phyloP scores from a whole-genome alignment of 148 eudicot genomes.

The Fagopyrum esculentum region DNA sequence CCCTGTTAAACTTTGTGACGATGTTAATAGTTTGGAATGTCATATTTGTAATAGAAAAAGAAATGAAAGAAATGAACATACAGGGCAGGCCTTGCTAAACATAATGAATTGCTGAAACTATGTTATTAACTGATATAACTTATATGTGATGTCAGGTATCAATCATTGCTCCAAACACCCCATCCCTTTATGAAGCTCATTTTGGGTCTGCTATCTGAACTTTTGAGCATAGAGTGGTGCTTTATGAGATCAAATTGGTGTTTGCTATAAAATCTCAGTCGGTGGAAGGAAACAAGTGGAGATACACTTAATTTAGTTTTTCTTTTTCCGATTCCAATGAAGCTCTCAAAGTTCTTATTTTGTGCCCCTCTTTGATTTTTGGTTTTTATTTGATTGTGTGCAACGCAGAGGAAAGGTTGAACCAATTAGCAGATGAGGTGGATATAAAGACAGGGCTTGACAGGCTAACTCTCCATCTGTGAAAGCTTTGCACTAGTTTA shows the following conservation, averaged over 20 bases:
- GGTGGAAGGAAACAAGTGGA: conserved; percentile 45
- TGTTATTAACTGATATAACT: background rate
- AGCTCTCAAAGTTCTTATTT: background rate
- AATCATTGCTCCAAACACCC: conserved; percentile 79
- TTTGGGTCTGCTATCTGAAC: conserved; percentile 26
- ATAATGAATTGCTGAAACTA: too few species aligned
- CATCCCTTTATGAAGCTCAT: conserved; percentile 89
- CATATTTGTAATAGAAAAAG: too few species aligned
- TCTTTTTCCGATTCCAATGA: background rate
- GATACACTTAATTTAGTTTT: conserved; percentile 24
- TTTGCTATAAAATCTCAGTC: conserved; percentile 32
- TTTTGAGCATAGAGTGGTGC: too few species aligned
- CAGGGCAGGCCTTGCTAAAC: too few species aligned
- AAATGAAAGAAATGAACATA: too few species aligned
- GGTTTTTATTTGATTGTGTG: conserved; percentile 50
- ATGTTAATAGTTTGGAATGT: too few species aligned
- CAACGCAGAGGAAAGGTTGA: conserved; percentile 62
- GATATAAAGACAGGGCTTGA: conserved; percentile 70
- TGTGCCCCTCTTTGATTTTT: background rate
- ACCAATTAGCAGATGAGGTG: conserved; percentile 74
- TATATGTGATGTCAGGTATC: conserved; percentile 53
- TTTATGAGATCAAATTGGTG: conserved; percentile 28
- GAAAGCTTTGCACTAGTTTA: too few species aligned
- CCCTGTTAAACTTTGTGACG: too few species aligned
- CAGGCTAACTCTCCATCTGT: conserved; percentile 50